A percentile compares a stretch with the other conserved stretches of the same genome.
These are phyloP conservation scores for Cercospora janseana DNA, from an alignment of 2,329 filamentous ascomycete species.

Conservation along the genomic window DNA sequence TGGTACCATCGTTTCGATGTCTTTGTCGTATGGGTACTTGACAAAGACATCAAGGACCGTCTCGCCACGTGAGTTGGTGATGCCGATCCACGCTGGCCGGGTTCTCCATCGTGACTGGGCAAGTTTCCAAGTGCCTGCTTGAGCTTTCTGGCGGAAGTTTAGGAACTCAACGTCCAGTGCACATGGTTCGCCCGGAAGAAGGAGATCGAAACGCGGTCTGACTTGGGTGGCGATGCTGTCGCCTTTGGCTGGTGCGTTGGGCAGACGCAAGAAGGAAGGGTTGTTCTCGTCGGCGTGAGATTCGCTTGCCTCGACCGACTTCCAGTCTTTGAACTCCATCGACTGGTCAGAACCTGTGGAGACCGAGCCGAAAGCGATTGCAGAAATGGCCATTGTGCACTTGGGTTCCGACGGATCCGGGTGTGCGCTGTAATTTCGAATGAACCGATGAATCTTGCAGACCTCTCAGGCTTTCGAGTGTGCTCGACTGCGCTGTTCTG, in stretches of 20 bases:
- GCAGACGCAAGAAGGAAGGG: not conserved
- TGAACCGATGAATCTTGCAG: too few species aligned
- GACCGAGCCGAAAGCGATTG: too few species aligned
- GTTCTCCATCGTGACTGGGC: slow-evolving; percentile 2
- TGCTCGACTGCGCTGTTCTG: too few species aligned
- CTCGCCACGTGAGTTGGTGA: slow-evolving; percentile 19
- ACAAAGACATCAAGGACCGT: slow-evolving; percentile 20
- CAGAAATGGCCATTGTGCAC: too few species aligned
- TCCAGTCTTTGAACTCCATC: not conserved
- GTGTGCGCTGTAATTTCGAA: too few species aligned
- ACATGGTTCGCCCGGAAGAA: slow-evolving; percentile 15
- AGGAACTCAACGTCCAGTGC: slow-evolving; percentile 24
- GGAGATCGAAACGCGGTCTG: slow-evolving; percentile 12
- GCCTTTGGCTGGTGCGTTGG: not conserved
- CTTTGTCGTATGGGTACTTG: slow-evolving; percentile 5
- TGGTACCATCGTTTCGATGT: not conserved
- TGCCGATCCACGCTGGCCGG: slow-evolving; percentile 21
- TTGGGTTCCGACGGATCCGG: too few species aligned
- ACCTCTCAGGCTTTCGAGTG: too few species aligned
- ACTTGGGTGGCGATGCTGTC: slow-evolving; percentile 18
- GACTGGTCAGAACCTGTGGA: too few species aligned
- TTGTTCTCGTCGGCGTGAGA: not conserved
- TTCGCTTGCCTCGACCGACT: not conserved
- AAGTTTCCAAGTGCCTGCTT: not conserved
- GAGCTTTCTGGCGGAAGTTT: slow-evolving; percentile 5